Evolutionary conservation across 257 asterid species (phyloP).

Genomic region (Primulina eburnea): DNA sequence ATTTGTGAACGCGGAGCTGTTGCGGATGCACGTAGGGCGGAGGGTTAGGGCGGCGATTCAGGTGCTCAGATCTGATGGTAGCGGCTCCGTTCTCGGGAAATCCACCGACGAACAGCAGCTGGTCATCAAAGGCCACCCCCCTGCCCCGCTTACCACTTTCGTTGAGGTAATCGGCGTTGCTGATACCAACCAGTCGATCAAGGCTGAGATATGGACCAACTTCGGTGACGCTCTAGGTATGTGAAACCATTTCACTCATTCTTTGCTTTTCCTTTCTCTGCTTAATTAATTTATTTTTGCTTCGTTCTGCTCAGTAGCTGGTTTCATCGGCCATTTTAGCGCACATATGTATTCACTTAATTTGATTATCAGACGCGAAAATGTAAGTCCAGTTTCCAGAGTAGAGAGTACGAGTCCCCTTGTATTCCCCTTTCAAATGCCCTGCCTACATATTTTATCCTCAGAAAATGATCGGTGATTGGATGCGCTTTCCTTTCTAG

Average conservation of each 20-base stretch:
- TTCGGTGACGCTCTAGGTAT: slow-evolving; percentile 80
- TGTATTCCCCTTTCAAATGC: not conserved
- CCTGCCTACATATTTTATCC: not conserved
- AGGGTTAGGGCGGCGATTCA: slow-evolving; percentile 83
- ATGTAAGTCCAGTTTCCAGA: too few species aligned
- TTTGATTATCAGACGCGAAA: not conserved
- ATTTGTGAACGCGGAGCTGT: slow-evolving; percentile 74
- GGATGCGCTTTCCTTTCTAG: not conserved
- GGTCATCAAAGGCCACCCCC: slow-evolving; percentile 63
- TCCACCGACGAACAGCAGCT: slow-evolving; percentile 84
- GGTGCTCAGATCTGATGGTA: slow-evolving; percentile 68
- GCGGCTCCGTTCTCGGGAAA: slow-evolving; percentile 64
- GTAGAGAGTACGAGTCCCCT: not conserved
- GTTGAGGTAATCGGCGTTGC: slow-evolving; percentile 93
- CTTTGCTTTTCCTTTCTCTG: too few species aligned
- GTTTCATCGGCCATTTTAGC: not conserved
- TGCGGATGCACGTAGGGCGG: slow-evolving; percentile 60
- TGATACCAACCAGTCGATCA: slow-evolving; percentile 60
- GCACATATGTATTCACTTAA: too few species aligned
- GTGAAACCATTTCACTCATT: not conserved
- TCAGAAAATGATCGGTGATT: not conserved
- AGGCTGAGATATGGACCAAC: slow-evolving; percentile 76
- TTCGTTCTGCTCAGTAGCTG: not conserved
- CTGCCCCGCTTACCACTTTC: slow-evolving; percentile 61
- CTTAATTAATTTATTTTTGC: too few species aligned